Base-by-base conservation (phyloP, 305 asterid species). In the Andrographis paniculata region DNA sequence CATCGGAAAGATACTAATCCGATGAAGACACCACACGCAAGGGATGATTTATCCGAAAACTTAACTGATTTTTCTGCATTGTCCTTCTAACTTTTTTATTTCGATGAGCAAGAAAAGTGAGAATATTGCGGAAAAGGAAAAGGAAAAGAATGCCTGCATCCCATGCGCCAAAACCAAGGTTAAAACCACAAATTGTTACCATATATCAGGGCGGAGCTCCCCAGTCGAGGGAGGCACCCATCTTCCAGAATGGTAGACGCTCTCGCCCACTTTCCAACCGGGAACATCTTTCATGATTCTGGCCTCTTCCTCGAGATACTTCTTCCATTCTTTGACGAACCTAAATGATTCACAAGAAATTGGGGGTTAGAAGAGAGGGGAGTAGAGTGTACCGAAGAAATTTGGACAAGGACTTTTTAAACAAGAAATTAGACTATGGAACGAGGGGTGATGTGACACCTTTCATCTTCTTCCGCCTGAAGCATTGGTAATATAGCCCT, bases 401-500 rank as follows among this genome's bases (percentile, higher is more conserved):
- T n/a, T n/a, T n/a, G n/a, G 30, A 24, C 9, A 23, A 41, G 21
- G 31, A 3, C 1, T 31, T 31, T 31, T 24, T 24, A 3, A 4
- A 31, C 14, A 31, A 31, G 37, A 40, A 17, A 18, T 30, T 6
- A 18, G 12, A 6, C 37, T 11, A 1, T 31, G 6, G 10, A 1
- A 15, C 47, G 51, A 39, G 36, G 17, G 22, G 50, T 48, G 48
- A 47, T 3, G 17, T 6, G 42, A 58, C 65, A 80, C 98, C 92
- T 82, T 70, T 89, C 95, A 67, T 89, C 98, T 62, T 89, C 98
- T 75, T 89, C 96, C 51, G 98, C 96, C 75, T 89, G 98, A 65
- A 89, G 80, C 52, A 86, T 52, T 37, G 98, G 95, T 61, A 75
- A 23, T 30, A 89, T 86, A 45, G 96, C 96, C 62, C 94, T 74